These are phyloP conservation scores for Azolla pinnata DNA, from an alignment of 75 land plant species.

Conservation along the genomic window DNA sequence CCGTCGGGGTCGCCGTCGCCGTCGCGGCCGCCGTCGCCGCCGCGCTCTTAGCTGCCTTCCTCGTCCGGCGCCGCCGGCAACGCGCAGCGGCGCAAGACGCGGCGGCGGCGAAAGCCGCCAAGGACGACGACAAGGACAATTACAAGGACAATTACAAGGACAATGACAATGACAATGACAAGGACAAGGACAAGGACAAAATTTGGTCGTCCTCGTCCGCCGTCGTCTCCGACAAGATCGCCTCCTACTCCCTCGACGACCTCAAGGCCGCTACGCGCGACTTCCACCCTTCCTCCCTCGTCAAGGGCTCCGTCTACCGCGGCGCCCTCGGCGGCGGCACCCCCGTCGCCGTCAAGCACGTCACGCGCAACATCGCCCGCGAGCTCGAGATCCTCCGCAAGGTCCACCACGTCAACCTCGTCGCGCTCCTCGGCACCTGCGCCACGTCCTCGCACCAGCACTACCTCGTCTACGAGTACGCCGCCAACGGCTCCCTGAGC, in stretches of 20 bases:
- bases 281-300: slow-evolving; percentile 36
- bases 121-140: too few species aligned
- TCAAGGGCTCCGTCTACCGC: slow-evolving; percentile 70
- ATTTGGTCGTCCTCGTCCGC: too few species aligned
- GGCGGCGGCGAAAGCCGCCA: too few species aligned
- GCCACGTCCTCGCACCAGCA: slow-evolving; percentile 42
- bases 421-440: slow-evolving; percentile 77
- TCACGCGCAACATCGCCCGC: slow-evolving; percentile 72
- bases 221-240: slow-evolving; percentile 26
- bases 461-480: slow-evolving; percentile 75
- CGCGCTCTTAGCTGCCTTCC: slow-evolving; percentile 33
- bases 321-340: slow-evolving; percentile 39
- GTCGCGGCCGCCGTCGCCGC: slow-evolving; percentile 19
- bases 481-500: slow-evolving; percentile 70
- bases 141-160: not conserved
- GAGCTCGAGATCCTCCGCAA: slow-evolving; percentile 83
- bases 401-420: slow-evolving; percentile 70
- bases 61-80: too few species aligned
- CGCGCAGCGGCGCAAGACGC: too few species aligned
- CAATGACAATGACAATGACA: too few species aligned
- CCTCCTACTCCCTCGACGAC: slow-evolving; percentile 46
- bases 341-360: slow-evolving; percentile 81
- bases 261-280: slow-evolving; percentile 49
- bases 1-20: slow-evolving; percentile 9
- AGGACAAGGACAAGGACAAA: slow-evolving; percentile 15